A percentile compares a stretch with the other conserved stretches of the same genome.
Evolutionary conservation across 768 basidiomycete genomes (phyloP).

Genomic region (Cystobasidium onofrii): DNA sequence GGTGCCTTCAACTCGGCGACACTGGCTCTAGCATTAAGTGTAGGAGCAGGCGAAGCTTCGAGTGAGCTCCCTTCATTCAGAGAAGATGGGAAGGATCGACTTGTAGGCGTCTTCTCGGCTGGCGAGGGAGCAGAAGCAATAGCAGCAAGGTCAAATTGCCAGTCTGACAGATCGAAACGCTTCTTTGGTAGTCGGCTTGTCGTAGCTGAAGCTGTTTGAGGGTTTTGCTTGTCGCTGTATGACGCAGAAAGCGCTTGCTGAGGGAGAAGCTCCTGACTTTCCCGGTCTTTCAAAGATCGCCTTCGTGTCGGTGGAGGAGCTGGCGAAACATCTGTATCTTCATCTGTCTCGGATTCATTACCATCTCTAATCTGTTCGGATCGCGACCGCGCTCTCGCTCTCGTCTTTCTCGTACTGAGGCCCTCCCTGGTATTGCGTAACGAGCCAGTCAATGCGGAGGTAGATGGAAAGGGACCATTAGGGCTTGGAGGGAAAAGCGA

Average conservation of each 20-base stretch:
- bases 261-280: background rate
- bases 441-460: background rate
- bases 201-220: background rate
- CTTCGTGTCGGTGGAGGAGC: background rate
- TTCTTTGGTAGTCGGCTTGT: background rate
- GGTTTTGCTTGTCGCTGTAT: background rate
- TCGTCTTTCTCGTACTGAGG: background rate
- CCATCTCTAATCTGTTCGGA: background rate
- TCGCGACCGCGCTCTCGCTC: background rate
- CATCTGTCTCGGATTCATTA: background rate
- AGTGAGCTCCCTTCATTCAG: background rate
- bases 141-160: constrained; percentile 27
- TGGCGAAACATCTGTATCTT: background rate
- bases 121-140: constrained; percentile 2
- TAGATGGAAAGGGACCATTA: background rate
- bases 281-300: background rate
- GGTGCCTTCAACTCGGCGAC: background rate
- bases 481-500: constrained; percentile 24
- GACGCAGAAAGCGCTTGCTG: background rate
- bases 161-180: constrained; percentile 22
- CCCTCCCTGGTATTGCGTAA: background rate
- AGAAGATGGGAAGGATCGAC: background rate
- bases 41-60: background rate
- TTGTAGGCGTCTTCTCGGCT: background rate
- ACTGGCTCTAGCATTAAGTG: background rate